phyloP scores from a whole-genome alignment of 352 stramenopile genomes.

The Peronospora destructor region DNA sequence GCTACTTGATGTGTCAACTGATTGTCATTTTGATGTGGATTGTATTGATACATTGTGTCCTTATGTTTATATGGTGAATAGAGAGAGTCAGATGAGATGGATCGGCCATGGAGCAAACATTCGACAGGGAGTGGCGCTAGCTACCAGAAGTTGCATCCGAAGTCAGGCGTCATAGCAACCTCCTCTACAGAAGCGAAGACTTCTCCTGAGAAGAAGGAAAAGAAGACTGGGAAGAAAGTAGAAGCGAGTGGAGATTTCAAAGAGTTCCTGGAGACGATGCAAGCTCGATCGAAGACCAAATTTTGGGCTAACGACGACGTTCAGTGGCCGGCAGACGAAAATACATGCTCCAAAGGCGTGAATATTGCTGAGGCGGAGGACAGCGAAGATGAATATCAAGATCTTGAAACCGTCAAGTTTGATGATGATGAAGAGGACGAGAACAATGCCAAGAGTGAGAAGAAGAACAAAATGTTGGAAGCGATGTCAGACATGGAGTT shows the following conservation, averaged over 20 bases:
- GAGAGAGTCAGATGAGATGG: slow-evolving; percentile 50
- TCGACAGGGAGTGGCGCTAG: slow-evolving; percentile 81
- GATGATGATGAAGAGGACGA: slow-evolving; percentile 28
- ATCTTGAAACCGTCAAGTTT: slow-evolving; percentile 25
- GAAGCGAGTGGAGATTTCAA: slow-evolving; percentile 59
- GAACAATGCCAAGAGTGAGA: slow-evolving; percentile 20
- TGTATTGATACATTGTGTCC: slow-evolving; percentile 4
- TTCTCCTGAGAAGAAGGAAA: slow-evolving; percentile 21
- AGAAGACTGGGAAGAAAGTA: slow-evolving; percentile 15
- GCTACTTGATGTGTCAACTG: not conserved
- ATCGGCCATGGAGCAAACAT: slow-evolving; percentile 87
- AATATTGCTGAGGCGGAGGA: slow-evolving; percentile 30
- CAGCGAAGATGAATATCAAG: slow-evolving; percentile 34
- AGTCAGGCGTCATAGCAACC: slow-evolving; percentile 11
- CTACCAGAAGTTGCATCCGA: slow-evolving; percentile 38
- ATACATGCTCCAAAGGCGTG: slow-evolving; percentile 19
- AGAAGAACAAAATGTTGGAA: slow-evolving; percentile 21
- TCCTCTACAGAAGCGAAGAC: slow-evolving; percentile 9
- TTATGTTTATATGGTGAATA: slow-evolving; percentile 13
- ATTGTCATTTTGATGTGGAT: slow-evolving; percentile 1
- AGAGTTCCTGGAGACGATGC: slow-evolving; percentile 89
- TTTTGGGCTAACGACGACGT: slow-evolving; percentile 90
- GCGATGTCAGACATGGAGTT: slow-evolving; percentile 90
- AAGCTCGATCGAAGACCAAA: slow-evolving; percentile 81
- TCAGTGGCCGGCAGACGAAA: slow-evolving; percentile 33